Base-by-base conservation (phyloP, 169 alveolate genomes). In the Eimeria acervulina region DNA sequence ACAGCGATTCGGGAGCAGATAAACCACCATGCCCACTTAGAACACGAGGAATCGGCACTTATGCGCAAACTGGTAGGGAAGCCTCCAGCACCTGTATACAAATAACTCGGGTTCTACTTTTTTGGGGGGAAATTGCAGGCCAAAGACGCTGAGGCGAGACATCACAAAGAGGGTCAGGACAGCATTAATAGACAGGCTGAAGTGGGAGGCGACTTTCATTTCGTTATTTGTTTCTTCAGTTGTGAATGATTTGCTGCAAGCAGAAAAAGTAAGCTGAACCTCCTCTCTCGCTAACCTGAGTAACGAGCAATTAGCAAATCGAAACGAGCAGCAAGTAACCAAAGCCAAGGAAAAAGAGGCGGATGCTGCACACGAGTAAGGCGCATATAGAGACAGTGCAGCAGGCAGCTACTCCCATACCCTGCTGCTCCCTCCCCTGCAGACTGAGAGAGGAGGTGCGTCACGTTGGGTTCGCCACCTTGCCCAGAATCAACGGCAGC, bases 11-110 rank as follows among this genome's bases (percentile, higher is more conserved):
- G 68, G 68, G 81, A 85, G 68, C 93, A 61, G 31, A 52, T 85
- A 21, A 17, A 52, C n/a, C 81, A 85, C 36, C 93, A 61, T 28
- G 93, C 68, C 21, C 93, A 85, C 93, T 59, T 85, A 61, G 81
- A 85, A 26, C 93, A 85, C 47, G 93, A 85, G 40, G 93, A 85
- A 38, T 52, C 93, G 23, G 93, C 93, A 44, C 93, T 85, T 47
- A 44, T 61, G 44, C 93, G 93, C 63, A 85, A 85, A 26, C 55
- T 85, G 81, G 93, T 85, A 38, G n/a, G 93, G 38, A 33, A 40
- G 42, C 21, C 3, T 23, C 26, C 28, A 17, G 15, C 81, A 36
- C 28, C 47, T 1, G 15, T 1, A 2, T n/a, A 70, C 5, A 70
- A 33, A 12, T 31, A 51, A 3, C 19, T 7, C 42, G 4, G 7